These are phyloP conservation scores for Cucurbitaria berberidis DNA, from an alignment of 2,329 filamentous ascomycete species.

Conservation along the genomic window DNA sequence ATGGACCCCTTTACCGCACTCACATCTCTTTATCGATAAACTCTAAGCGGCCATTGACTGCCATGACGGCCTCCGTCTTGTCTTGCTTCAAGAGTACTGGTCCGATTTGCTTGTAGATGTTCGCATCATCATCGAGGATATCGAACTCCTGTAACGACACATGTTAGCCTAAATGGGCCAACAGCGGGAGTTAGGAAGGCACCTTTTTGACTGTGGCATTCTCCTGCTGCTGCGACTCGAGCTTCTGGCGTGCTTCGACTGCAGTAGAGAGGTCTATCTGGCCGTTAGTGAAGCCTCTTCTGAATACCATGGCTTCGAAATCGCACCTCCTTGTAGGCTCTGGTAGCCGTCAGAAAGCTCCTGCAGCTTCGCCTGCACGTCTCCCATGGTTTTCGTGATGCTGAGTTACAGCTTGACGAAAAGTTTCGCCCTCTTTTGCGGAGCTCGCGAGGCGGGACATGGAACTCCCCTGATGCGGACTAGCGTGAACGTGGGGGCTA, in stretches of 20 bases:
- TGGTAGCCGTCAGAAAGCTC: constrained; percentile 85
- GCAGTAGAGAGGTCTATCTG: constrained; percentile 75
- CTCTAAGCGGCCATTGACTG: constrained; percentile 87
- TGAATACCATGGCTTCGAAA: not conserved
- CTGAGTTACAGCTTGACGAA: constrained; percentile 33
- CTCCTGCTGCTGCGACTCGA: constrained; percentile 93
- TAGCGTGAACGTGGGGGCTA: constrained; percentile 33
- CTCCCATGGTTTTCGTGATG: constrained; percentile 48
- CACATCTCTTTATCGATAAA: constrained; percentile 96
- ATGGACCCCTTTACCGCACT: constrained; percentile 36
- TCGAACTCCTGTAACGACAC: constrained; percentile 72
- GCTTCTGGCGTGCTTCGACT: constrained; percentile 82
- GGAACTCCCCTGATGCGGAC: constrained; percentile 24
- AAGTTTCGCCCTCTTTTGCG: constrained; percentile 17
- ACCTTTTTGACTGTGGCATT: constrained; percentile 87
- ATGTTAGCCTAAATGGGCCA: constrained; percentile 5
- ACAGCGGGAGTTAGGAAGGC: constrained; percentile 8
- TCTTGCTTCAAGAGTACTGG: constrained; percentile 96
- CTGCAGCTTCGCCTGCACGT: constrained; percentile 79
- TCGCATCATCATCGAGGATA: constrained; percentile 77
- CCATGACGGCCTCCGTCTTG: constrained; percentile 84
- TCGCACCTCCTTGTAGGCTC: constrained; percentile 78
- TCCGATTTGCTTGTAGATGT: constrained; percentile 94
- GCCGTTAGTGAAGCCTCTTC: not conserved
- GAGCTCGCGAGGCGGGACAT: constrained; percentile 31